A percentile compares a stretch with the other conserved stretches of the same genome.
These are phyloP conservation scores for Dipteronia sinensis DNA, from an alignment of 345 rosid species.

Conservation along the genomic window DNA sequence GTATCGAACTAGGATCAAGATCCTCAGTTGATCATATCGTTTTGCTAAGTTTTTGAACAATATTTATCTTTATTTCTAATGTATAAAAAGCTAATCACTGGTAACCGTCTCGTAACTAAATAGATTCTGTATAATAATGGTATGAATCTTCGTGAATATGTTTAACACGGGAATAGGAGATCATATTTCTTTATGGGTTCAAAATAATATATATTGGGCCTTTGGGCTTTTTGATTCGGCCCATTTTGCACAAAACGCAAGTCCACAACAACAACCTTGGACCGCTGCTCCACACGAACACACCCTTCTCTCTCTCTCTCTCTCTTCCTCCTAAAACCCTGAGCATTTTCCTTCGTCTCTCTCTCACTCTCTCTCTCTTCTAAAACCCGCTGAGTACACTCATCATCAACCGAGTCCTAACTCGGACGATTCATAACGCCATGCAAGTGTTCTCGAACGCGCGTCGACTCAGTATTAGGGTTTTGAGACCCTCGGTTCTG, in stretches of 20 bases:
- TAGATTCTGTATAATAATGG: too few relatives aligned
- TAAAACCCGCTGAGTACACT: constrained; percentile 20
- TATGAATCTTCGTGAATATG: too few relatives aligned
- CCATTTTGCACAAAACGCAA: background rate
- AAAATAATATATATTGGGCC: too few relatives aligned
- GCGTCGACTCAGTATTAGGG: constrained; percentile 38
- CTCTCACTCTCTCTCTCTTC: background rate
- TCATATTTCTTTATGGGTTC: background rate
- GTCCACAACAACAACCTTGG: background rate
- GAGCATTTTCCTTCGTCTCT: background rate
- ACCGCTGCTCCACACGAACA: background rate
- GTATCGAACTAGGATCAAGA: background rate
- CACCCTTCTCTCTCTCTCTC: background rate
- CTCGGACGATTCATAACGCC: background rate
- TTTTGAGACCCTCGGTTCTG: constrained; percentile 31
- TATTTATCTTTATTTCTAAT: too few relatives aligned
- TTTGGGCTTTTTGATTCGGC: background rate
- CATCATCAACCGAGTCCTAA: background rate
- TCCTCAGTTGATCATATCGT: too few relatives aligned
- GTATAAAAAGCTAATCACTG: too few relatives aligned
- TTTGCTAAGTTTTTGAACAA: too few relatives aligned
- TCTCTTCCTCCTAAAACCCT: constrained; percentile 12
- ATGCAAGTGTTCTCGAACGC: constrained; percentile 51
- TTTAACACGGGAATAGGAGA: too few relatives aligned
- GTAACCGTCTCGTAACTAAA: too few relatives aligned